These are phyloP conservation scores for Saccharomyces hybrid DNA, from an alignment of 1,139 yeast species.

Conservation along the genomic window DNA sequence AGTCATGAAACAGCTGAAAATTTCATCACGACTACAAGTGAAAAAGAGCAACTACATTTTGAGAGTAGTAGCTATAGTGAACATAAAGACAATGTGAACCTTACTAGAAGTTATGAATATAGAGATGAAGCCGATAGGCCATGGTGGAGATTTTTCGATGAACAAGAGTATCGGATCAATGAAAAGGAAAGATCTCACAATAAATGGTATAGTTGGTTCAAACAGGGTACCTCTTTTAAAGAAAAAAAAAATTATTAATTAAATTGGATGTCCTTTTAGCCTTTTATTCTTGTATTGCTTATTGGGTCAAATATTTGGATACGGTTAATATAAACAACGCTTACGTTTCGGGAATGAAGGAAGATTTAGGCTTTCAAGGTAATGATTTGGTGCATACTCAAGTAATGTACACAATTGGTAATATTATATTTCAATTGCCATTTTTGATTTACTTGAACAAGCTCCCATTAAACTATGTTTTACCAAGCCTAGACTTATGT, in stretches of 20 bases:
- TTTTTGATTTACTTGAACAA: constrained; percentile 33
- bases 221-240: constrained; percentile 46
- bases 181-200: constrained; percentile 34
- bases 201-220: constrained; percentile 61
- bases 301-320: constrained; percentile 59
- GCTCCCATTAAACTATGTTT: constrained; percentile 46
- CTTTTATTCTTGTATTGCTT: constrained; percentile 50
- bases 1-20: constrained; percentile 2
- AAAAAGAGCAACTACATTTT: not conserved
- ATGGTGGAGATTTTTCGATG: constrained; percentile 59
- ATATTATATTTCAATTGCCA: constrained; percentile 48
- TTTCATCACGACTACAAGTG: not conserved
- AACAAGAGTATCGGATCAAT: constrained; percentile 49
- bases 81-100: constrained; percentile 2
- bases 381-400: constrained; percentile 53
- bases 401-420: constrained; percentile 51
- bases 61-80: constrained; percentile 2
- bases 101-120: constrained; percentile 34
- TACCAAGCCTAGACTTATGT: constrained; percentile 48
- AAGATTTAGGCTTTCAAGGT: constrained; percentile 41
- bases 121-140: constrained; percentile 54
- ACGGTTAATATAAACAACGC: constrained; percentile 51
- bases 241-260: constrained; percentile 42
- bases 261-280: constrained; percentile 54
- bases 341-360: constrained; percentile 45